These are phyloP conservation scores for Penicillium italicum DNA, from an alignment of 2,329 filamentous ascomycete species.

Conservation along the genomic window DNA sequence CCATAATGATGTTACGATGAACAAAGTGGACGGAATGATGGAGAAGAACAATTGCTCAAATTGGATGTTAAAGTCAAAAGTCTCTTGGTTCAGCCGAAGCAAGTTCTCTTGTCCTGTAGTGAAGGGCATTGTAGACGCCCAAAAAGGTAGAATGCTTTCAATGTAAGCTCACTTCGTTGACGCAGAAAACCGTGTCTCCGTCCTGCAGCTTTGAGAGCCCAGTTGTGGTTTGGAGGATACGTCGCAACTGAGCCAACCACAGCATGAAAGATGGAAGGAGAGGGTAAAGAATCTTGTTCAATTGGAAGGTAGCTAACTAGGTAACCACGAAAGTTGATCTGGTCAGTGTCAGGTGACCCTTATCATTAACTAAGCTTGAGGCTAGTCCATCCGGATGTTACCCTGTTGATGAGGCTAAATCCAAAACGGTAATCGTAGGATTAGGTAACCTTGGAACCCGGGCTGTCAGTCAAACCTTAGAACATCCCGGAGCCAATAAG, in stretches of 20 bases:
- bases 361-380: neutral
- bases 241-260: neutral
- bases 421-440: neutral
- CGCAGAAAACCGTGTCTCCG: neutral
- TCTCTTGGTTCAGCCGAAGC: neutral
- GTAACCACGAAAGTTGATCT: neutral
- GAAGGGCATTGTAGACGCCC: neutral
- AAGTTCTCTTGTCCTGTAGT: neutral
- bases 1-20: neutral
- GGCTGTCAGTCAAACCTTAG: neutral
- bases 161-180: neutral
- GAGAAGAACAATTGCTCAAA: neutral
- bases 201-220: neutral
- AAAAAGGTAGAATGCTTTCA: neutral
- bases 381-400: neutral
- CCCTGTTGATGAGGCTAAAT: neutral
- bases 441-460: too few species aligned
- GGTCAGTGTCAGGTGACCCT: neutral
- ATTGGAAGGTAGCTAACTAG: neutral
- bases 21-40: neutral
- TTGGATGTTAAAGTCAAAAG: neutral
- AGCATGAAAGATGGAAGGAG: neutral
- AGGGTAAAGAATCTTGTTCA: neutral
- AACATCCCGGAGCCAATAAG: neutral
- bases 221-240: neutral